phyloP scores from a whole-genome alignment of 352 stramenopile species.

The Globisporangium mamillatum region DNA sequence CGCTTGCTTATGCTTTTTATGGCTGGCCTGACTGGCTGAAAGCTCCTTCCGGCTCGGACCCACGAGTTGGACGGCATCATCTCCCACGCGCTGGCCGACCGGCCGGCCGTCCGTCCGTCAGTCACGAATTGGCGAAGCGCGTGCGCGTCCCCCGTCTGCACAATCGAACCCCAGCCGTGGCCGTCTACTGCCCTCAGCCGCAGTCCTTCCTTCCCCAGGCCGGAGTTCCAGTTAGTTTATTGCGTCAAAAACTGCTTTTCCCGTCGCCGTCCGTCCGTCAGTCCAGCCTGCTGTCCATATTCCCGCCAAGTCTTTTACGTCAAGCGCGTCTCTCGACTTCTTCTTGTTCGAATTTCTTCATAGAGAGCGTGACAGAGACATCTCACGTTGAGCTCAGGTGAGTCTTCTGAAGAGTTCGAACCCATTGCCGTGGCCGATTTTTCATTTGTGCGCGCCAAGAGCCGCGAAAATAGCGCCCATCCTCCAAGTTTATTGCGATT shows the following conservation, averaged over 20 bases:
- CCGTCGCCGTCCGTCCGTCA: not conserved
- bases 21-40: not conserved
- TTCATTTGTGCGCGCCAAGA: conserved; percentile 8
- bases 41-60: conserved; percentile 2
- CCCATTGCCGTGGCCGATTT: conserved; percentile 14
- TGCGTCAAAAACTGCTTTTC: too few relatives aligned
- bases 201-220: not conserved
- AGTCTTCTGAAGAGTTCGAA: conserved; percentile 1
- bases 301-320: not conserved
- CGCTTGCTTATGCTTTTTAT: not conserved
- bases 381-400: not conserved
- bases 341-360: not conserved
- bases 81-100: not conserved
- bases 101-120: not conserved
- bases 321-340: conserved; percentile 7
- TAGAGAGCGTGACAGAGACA: not conserved
- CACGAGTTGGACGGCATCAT: not conserved
- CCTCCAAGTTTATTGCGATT: not conserved
- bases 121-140: conserved; percentile 8
- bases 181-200: not conserved
- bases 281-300: not conserved
- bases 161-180: not conserved
- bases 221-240: not conserved
- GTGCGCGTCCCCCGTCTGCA: not conserved
- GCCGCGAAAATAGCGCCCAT: conserved; percentile 6